Conservation (phyloP, 139 green algal species). For the Tetraselmis chui region DNA sequence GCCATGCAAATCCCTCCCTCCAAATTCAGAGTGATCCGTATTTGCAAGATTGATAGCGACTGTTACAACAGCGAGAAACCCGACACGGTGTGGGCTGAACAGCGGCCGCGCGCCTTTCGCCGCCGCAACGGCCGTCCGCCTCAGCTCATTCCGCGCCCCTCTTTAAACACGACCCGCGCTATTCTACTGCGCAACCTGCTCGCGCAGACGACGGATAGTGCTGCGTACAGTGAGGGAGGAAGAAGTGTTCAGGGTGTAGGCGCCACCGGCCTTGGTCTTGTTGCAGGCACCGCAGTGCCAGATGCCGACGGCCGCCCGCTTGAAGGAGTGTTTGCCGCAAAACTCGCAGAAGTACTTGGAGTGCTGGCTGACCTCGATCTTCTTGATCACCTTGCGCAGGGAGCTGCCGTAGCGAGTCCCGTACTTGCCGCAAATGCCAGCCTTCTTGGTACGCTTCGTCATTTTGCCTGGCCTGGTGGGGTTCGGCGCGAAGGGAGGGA, state of each 20-base stretch:
- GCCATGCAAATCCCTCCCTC: no score
- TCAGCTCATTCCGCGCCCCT: background rate
- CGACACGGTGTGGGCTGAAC: no score
- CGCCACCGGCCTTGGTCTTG: slow-evolving; percentile 89
- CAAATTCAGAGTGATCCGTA: no score
- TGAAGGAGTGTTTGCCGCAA: slow-evolving; percentile 94
- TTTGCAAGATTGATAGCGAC: no score
- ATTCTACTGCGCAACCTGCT: slow-evolving; percentile 82
- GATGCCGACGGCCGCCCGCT: slow-evolving; percentile 90
- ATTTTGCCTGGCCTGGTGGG: background rate
- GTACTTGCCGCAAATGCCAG: slow-evolving; percentile 99
- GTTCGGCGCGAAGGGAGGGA: background rate
- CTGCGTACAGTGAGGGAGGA: slow-evolving; percentile 90
- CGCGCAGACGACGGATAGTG: slow-evolving; percentile 95
- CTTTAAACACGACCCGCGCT: background rate
- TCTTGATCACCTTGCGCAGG: slow-evolving; percentile 98
- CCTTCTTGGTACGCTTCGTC: slow-evolving; percentile 99
- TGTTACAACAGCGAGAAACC: no score
- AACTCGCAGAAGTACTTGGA: slow-evolving; percentile 98
- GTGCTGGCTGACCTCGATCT: slow-evolving; percentile 99
- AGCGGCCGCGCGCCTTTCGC: background rate
- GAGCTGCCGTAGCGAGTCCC: slow-evolving; percentile 95
- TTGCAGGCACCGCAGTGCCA: slow-evolving; percentile 95
- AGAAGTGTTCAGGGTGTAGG: slow-evolving; percentile 88
- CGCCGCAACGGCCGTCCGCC: no score